A percentile compares a stretch with the other conserved stretches of the same genome.
Conservation (phyloP, 2,329 filamentous ascomycete genomes). For the Ophiocordyceps camponoti-leonardi region DNA sequence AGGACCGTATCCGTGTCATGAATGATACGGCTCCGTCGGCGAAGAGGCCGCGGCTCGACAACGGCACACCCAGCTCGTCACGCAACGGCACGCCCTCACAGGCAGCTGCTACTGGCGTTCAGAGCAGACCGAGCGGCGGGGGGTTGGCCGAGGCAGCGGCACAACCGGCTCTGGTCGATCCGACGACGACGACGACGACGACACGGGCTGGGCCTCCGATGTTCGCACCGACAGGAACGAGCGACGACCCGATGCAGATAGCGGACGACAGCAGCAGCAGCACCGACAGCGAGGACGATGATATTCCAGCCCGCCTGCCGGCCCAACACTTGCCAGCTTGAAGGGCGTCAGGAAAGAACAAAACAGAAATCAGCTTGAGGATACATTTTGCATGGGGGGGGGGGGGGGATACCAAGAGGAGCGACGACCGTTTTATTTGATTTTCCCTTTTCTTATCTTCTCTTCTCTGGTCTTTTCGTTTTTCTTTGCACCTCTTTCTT, state of each 20-base stretch:
- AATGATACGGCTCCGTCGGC: conserved; percentile 1
- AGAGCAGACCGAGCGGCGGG: conserved; percentile 19
- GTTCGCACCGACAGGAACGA: conserved; percentile 2
- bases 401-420: no score
- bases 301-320: no score
- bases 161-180: conserved; percentile 19
- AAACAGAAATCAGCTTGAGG: no score
- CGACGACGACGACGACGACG: conserved; percentile 11
- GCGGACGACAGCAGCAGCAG: neutral
- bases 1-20: conserved; percentile 21
- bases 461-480: no score
- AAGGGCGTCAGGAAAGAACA: no score
- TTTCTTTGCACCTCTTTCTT: no score
- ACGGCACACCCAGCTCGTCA: conserved; percentile 1
- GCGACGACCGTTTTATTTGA: no score
- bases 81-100: neutral
- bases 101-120: neutral
- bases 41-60: conserved; percentile 10
- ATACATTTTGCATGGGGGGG: no score
- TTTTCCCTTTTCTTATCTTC: no score
- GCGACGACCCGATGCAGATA: conserved; percentile 10
- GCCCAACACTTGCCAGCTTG: no score
- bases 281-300: no score
- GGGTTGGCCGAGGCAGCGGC: conserved; percentile 14
- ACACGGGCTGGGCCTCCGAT: conserved; percentile 2